Evolutionary conservation across 2,329 filamentous ascomycete genomes (phyloP).

Genomic region (Colletotrichum euphorbiae): DNA sequence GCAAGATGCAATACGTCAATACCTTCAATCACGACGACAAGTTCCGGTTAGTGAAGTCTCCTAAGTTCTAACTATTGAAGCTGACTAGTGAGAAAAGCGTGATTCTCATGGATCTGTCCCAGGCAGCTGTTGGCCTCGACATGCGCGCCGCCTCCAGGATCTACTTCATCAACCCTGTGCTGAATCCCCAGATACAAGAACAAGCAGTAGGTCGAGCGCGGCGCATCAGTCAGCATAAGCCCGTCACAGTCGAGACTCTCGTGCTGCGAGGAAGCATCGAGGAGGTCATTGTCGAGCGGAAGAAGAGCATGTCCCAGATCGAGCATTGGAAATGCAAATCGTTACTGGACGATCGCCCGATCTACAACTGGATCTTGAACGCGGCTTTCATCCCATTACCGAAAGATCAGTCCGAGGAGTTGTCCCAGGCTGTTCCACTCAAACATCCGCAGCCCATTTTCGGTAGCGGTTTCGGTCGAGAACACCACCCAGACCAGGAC

Average conservation of each 20-base stretch:
- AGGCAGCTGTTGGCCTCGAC: conserved; percentile 89
- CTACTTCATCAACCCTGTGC: conserved; percentile 89
- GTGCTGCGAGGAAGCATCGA: conserved; percentile 85
- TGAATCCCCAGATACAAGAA: conserved; percentile 85
- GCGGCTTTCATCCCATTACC: conserved; percentile 56
- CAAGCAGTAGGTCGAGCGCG: conserved; percentile 93
- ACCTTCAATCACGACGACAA: conserved; percentile 78
- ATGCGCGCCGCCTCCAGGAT: conserved; percentile 85
- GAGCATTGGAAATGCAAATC: conserved; percentile 68
- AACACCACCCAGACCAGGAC: conserved; percentile 59
- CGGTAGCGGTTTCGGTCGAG: conserved; percentile 59
- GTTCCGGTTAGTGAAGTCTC: conserved; percentile 59
- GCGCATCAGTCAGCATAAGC: conserved; percentile 83
- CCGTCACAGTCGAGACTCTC: conserved; percentile 87
- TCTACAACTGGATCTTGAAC: conserved; percentile 71
- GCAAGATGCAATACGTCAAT: conserved; percentile 80
- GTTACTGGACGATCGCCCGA: conserved; percentile 67
- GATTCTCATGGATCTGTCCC: conserved; percentile 89
- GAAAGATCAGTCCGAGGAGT: conserved; percentile 46
- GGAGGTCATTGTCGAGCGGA: conserved; percentile 81
- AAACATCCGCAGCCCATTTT: conserved; percentile 62
- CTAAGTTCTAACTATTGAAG: not conserved
- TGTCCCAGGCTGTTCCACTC: conserved; percentile 63
- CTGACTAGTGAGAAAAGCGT: conserved; percentile 61
- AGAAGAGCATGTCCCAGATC: conserved; percentile 78